A percentile compares a stretch with the other conserved stretches of the same genome.
Conservation (phyloP, 176 grass and related monocot species). For the Canna indica region DNA sequence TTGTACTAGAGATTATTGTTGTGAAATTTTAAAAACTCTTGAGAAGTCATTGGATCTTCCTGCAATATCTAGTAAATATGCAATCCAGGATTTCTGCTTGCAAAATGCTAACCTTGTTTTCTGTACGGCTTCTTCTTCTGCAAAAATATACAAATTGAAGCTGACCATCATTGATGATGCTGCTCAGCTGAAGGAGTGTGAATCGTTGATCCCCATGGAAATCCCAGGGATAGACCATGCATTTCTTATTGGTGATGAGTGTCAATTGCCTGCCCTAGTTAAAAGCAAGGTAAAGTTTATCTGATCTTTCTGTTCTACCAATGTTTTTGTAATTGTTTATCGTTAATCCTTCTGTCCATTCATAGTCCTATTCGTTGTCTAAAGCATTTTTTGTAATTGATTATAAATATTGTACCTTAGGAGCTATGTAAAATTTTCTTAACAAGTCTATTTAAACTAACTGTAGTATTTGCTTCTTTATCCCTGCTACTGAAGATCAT, state of each 20-base stretch:
- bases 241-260: conserved; percentile 77
- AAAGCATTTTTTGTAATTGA: too few relatives aligned
- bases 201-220: conserved; percentile 59
- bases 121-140: conserved; percentile 59
- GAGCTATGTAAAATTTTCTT: too few relatives aligned
- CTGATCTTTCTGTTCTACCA: background rate
- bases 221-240: conserved; percentile 45
- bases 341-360: too few relatives aligned
- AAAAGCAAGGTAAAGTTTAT: conserved; percentile 61
- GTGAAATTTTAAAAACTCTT: conserved; percentile 32
- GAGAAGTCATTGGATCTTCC: conserved; percentile 24
- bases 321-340: too few relatives aligned
- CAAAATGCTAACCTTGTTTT: conserved; percentile 59
- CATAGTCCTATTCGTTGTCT: background rate
- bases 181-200: conserved; percentile 77
- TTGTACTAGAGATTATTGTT: conserved; percentile 31
- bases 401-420: too few relatives aligned
- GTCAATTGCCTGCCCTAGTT: conserved; percentile 71
- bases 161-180: conserved; percentile 67
- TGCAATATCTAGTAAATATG: conserved; percentile 29
- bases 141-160: conserved; percentile 34
- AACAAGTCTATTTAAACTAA: too few relatives aligned
- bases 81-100: conserved; percentile 56
- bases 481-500: too few relatives aligned
- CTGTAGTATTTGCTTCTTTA: too few relatives aligned